A percentile compares a stretch with the other conserved stretches of the same genome.
phyloP scores from a whole-genome alignment of 2,329 filamentous ascomycete genomes.

The Ceratocystis eucalypticola region DNA sequence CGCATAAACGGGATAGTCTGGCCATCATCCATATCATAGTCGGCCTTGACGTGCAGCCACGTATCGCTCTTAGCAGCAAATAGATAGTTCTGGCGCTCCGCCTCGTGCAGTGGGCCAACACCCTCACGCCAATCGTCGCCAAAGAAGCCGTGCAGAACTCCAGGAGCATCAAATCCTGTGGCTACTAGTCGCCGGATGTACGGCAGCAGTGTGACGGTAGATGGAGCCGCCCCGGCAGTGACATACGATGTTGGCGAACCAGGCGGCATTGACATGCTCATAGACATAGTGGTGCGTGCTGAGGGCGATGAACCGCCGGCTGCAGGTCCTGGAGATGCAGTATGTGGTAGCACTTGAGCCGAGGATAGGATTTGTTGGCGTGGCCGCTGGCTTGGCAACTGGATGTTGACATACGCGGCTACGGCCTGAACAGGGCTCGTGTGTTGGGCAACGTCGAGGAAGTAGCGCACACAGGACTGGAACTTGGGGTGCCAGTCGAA shows the following conservation, averaged over 20 bases:
- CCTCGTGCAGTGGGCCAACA: constrained; percentile 69
- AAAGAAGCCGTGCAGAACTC: constrained; percentile 88
- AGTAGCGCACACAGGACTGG: constrained; percentile 79
- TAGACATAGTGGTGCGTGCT: background rate
- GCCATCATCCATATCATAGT: constrained; percentile 75
- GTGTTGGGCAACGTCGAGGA: constrained; percentile 82
- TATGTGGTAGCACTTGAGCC: constrained; percentile 23
- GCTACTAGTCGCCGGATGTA: constrained; percentile 83
- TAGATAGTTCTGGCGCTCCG: constrained; percentile 84
- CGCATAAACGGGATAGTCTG: constrained; percentile 80
- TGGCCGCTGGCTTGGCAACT: constrained; percentile 66
- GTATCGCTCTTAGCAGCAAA: constrained; percentile 88
- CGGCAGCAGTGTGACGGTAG: constrained; percentile 57
- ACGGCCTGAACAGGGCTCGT: constrained; percentile 71
- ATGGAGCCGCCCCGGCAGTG: constrained; percentile 23
- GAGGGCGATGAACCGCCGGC: constrained; percentile 19
- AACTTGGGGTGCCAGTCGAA: constrained; percentile 89
- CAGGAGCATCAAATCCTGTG: constrained; percentile 77
- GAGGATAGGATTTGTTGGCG: constrained; percentile 23
- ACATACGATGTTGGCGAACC: constrained; percentile 14
- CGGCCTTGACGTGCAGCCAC: constrained; percentile 77
- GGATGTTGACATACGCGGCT: constrained; percentile 83
- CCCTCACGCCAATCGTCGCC: constrained; percentile 82
- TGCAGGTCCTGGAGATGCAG: constrained; percentile 25
- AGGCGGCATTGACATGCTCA: constrained; percentile 8